Base-by-base conservation (phyloP, 2,329 filamentous ascomycete genomes). In the Didymella exigua region DNA sequence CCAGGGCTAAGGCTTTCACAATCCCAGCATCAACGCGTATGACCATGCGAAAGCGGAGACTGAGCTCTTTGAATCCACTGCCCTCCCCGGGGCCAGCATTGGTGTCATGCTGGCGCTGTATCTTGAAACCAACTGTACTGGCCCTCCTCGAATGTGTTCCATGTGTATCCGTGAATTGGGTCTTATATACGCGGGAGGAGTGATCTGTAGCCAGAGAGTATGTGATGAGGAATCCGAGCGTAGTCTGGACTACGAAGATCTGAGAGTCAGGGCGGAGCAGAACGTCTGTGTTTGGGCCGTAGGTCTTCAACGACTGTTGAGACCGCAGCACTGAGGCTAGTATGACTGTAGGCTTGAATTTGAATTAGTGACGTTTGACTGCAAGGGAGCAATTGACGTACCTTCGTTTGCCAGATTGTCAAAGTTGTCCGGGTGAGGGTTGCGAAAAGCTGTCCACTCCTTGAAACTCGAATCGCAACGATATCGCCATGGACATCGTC, bases 1-100 rank as follows among this genome's bases (percentile, higher is more conserved):
- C 95, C 19, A 98, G 82, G 2, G 95, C 93, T 49, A 98, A 78
- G 10, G 90, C 91, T 67, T 88, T 90, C 63, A 88, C 87, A 65
- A 99, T 97, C 2, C 95, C 95, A 2, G 95, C 95, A 75, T 99
- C 95, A 16, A 99, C 91, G 72, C 96, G 96, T 70, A 99, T 98
- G 13, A 96, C 93, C 90, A 97, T 96, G 53, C 93, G 86, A 76
- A 99, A 99, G 10, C 91, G 89, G 43, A 99, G 83, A 66, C 89
- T 96, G 51, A 96, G 86, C 75, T 99, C 95, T 48, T 86, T 85
- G 45, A 96, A 87, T 3, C 91, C 91, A 43, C 84, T 84, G 9
- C 90, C 90, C 73, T 97, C 95, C 29, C 93, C 93, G 1, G 89
- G 86, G 0, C 90, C 90, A 75, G 69, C 71, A 49, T 76, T 76